Evolutionary conservation across 1,284 basidiomycete species (phyloP).

Genomic region (Sanguinoderma infundibulare): DNA sequence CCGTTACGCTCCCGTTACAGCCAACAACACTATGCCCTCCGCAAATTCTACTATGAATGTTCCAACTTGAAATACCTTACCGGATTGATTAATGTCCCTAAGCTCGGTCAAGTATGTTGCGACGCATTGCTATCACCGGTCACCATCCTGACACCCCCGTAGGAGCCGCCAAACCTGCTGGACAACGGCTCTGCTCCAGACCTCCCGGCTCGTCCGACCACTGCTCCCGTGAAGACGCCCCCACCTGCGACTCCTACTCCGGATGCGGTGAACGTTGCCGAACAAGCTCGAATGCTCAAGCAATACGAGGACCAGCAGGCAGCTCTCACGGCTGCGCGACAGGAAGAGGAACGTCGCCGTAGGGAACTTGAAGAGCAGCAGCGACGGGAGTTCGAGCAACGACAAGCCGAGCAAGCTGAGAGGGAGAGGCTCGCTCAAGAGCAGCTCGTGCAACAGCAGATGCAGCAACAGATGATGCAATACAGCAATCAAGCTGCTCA

Average conservation of each 20-base stretch:
- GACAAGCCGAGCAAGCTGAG: slow-evolving; percentile 89
- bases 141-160: not conserved
- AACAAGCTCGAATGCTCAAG: slow-evolving; percentile 95
- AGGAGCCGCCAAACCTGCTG: slow-evolving; percentile 94
- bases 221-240: slow-evolving; percentile 56
- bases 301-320: slow-evolving; percentile 97
- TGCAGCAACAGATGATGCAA: slow-evolving; percentile 80
- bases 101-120: slow-evolving; percentile 79
- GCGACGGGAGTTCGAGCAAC: slow-evolving; percentile 89
- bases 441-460: slow-evolving; percentile 80
- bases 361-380: slow-evolving; percentile 82
- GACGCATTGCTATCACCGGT: slow-evolving; percentile 1
- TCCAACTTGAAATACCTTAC: slow-evolving; percentile 97
- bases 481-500: slow-evolving; percentile 73
- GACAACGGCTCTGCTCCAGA: slow-evolving; percentile 87
- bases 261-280: slow-evolving; percentile 80
- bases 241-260: slow-evolving; percentile 75
- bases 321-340: slow-evolving; percentile 78
- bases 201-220: slow-evolving; percentile 85
- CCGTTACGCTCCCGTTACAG: slow-evolving; percentile 86
- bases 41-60: slow-evolving; percentile 98
- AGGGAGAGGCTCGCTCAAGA: slow-evolving; percentile 90
- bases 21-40: slow-evolving; percentile 87
- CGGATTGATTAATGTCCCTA: slow-evolving; percentile 94
- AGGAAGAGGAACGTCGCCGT: slow-evolving; percentile 82